Evolutionary conservation across 768 basidiomycete genomes (phyloP), one percentile per base, ranked within the genome.

Genomic region (Russula dissimulans): DNA sequence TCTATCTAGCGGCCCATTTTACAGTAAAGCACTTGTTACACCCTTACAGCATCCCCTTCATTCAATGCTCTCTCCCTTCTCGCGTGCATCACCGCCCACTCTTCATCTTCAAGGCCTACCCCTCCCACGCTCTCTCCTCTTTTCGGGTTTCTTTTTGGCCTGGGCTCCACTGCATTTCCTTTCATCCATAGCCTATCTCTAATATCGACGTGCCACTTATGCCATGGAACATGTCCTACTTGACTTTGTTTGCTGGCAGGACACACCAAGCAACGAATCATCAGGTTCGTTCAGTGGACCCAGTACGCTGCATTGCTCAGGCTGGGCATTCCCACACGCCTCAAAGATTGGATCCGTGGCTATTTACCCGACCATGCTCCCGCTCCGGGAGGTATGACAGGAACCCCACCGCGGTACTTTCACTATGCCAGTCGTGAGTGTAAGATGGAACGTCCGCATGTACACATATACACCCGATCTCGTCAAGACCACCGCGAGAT

Each of bases 181-280:
- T 82, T 86, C 73, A 75, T 79, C 57, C 76, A 76, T 55, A 26
- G 22, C 82, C 9, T 90, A 89, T 69, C 68, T 76, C 22, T 76
- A 79, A 64, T 98, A 92, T 70, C 81, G 95, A 34, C 85, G 89
- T 47, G 80, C 90, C 15, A 86, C 87, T 4, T 83, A 86, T 39
- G 95, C 95, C 1, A 89, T 89, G 67, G 95, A 99, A 69, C 95
- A 99, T 65, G 77, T 99, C 51, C 76, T 97, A n/a, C 81, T 98
- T 12, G 81, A 90, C 0, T 95, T 87, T 71, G 86, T 98, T 59
- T 83, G 95, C 34, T 89, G 85, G 77, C 86, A 91, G 66, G 84
- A 87, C 60, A 76, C 81, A 5, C 63, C 69, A 7, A 64, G 69
- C 57, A 49, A 65, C 68, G 41, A 73, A 59, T 57, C 68, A 67